These are phyloP conservation scores for Amaranthus hypochondriacus DNA, from an alignment of 148 eudicot species.

Conservation along the genomic window DNA sequence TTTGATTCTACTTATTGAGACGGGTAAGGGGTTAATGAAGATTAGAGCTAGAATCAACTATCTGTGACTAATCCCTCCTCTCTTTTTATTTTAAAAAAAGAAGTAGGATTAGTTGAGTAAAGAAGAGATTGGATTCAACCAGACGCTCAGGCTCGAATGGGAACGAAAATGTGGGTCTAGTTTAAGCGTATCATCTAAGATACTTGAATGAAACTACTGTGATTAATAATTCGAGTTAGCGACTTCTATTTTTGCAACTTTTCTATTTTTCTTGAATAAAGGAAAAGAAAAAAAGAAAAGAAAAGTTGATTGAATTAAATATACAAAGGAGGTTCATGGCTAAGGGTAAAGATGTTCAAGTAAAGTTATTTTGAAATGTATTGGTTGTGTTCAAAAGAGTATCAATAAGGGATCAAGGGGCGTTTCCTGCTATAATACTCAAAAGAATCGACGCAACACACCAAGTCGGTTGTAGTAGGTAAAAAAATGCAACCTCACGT, in stretches of 20 bases:
- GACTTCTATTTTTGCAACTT: background rate
- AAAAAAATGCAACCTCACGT: no score
- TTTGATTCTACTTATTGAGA: background rate
- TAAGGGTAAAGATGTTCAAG: slow-evolving; percentile 4
- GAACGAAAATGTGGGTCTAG: background rate
- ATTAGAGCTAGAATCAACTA: background rate
- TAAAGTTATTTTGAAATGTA: background rate
- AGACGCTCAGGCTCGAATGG: no score
- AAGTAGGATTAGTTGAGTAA: background rate
- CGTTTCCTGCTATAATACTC: background rate
- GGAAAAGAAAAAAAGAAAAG: background rate
- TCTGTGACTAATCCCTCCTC: background rate
- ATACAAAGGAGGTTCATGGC: background rate
- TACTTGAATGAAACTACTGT: background rate
- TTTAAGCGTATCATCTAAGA: background rate
- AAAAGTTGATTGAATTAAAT: background rate
- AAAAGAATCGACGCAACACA: background rate
- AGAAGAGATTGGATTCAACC: background rate
- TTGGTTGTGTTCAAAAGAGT: background rate
- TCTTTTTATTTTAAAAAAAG: background rate
- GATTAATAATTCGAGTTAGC: background rate
- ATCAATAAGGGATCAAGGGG: background rate
- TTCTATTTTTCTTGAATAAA: background rate
- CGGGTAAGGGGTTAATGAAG: background rate
- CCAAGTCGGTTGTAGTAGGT: background rate